A percentile compares a stretch with the other conserved stretches of the same genome.
Evolutionary conservation across 306 rosid genomes (phyloP).

Genomic region (Pyrus bretschneideri): DNA sequence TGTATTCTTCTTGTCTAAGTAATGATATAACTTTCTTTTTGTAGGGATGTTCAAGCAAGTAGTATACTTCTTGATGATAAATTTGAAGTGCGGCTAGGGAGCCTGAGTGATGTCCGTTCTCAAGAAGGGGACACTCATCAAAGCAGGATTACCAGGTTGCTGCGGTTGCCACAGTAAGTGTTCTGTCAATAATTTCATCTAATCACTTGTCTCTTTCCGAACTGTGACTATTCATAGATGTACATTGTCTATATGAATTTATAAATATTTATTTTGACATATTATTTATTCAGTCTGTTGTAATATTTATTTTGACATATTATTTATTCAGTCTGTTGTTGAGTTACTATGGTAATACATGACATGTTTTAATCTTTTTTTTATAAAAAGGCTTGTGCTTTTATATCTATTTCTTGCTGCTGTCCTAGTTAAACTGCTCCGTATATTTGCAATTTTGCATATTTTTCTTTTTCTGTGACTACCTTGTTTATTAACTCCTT

Average conservation of each 20-base stretch:
- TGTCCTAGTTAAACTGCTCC: not conserved
- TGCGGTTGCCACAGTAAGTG: slow-evolving; percentile 62
- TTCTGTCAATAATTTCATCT: not conserved
- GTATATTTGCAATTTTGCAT: not conserved
- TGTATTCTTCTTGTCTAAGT: not conserved
- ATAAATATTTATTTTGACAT: not conserved
- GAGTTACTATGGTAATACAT: not conserved
- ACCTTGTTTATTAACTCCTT: not conserved
- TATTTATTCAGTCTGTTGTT: not conserved
- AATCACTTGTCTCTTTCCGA: not conserved
- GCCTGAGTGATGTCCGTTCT: slow-evolving; percentile 64
- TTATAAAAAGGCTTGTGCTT: not conserved
- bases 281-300: no score
- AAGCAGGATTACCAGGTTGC: slow-evolving; percentile 66
- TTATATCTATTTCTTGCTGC: not conserved
- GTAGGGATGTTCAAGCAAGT: slow-evolving; percentile 91
- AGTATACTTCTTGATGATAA: slow-evolving; percentile 93
- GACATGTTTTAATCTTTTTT: not conserved
- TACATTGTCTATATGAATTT: not conserved
- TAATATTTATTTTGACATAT: not conserved
- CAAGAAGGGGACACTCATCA: slow-evolving; percentile 91
- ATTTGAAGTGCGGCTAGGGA: slow-evolving; percentile 91
- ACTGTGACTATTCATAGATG: not conserved
- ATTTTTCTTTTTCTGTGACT: not conserved
- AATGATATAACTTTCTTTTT: slow-evolving; percentile 30